Conservation (phyloP, 768 basidiomycete genomes). For the Macrolepiota dolichaula region DNA sequence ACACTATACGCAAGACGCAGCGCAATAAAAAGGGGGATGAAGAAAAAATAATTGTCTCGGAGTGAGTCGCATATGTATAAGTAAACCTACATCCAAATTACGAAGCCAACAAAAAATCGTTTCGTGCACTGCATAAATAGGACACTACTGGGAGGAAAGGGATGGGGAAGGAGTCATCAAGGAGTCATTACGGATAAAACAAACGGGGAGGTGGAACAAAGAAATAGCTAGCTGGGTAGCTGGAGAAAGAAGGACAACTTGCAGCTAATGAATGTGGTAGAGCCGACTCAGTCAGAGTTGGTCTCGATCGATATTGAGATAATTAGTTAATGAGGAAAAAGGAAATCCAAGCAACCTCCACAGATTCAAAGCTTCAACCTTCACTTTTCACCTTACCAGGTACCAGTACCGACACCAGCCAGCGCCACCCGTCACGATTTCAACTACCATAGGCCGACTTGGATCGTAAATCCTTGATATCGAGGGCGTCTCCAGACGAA, state of each 20-base stretch:
- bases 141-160: background rate
- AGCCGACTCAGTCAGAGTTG: slow-evolving; percentile 7
- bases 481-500: slow-evolving; percentile 18
- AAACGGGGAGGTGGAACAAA: background rate
- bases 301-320: slow-evolving; percentile 6
- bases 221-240: background rate
- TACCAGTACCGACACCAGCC: background rate
- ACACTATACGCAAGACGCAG: background rate
- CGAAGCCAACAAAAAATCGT: slow-evolving; percentile 4
- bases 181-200: slow-evolving; percentile 7
- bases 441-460: slow-evolving; percentile 21
- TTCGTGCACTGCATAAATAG: slow-evolving; percentile 12
- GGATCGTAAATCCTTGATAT: slow-evolving; percentile 29
- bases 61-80: slow-evolving; percentile 10
- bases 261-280: slow-evolving; percentile 9
- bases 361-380: background rate
- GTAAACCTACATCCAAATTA: slow-evolving; percentile 13
- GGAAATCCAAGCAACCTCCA: background rate
- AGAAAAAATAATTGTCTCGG: background rate
- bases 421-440: background rate
- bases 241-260: background rate
- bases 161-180: background rate
- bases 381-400: background rate
- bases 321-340: background rate
- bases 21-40: background rate